Percentiles rank a stretch among this genome's conserved stretches.
phyloP scores from a whole-genome alignment of 129 eudicot genomes.

The Mikania micrantha region DNA sequence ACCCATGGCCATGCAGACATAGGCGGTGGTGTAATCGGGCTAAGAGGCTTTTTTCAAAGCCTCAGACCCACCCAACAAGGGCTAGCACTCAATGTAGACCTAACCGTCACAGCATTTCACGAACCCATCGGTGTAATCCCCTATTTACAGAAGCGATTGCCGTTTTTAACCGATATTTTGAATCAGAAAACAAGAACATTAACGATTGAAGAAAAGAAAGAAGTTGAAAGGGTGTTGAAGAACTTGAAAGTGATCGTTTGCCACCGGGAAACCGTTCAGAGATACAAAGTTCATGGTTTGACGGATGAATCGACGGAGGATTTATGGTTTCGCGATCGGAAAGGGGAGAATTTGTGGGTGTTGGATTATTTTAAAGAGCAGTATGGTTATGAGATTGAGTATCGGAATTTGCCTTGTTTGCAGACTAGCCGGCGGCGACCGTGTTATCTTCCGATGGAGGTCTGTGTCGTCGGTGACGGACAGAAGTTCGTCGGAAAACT shows the following conservation, averaged over 20 bases:
- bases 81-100: slow-evolving; percentile 70
- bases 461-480: slow-evolving; percentile 89
- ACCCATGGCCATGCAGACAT: slow-evolving; percentile 73
- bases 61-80: slow-evolving; percentile 95
- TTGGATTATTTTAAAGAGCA: slow-evolving; percentile 77
- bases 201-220: slow-evolving; percentile 55
- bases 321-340: slow-evolving; percentile 69
- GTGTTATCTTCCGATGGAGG: slow-evolving; percentile 96
- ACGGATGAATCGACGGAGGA: slow-evolving; percentile 71
- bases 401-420: slow-evolving; percentile 75
- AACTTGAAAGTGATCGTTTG: slow-evolving; percentile 70
- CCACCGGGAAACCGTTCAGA: slow-evolving; percentile 78
- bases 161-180: slow-evolving; percentile 45
- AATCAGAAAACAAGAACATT: slow-evolving; percentile 49
- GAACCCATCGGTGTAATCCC: slow-evolving; percentile 76
- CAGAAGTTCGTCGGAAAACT: slow-evolving; percentile 95
- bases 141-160: slow-evolving; percentile 59
- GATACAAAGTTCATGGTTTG: slow-evolving; percentile 65
- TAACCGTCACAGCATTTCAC: slow-evolving; percentile 91
- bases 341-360: slow-evolving; percentile 53
- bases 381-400: slow-evolving; percentile 68
- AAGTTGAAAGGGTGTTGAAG: slow-evolving; percentile 73
- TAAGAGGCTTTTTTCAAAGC: slow-evolving; percentile 84
- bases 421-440: slow-evolving; percentile 82
- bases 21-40: slow-evolving; percentile 88